These are phyloP conservation scores for Leucocoprinus birnbaumii DNA, from an alignment of 768 basidiomycete genomes.

Conservation along the genomic window DNA sequence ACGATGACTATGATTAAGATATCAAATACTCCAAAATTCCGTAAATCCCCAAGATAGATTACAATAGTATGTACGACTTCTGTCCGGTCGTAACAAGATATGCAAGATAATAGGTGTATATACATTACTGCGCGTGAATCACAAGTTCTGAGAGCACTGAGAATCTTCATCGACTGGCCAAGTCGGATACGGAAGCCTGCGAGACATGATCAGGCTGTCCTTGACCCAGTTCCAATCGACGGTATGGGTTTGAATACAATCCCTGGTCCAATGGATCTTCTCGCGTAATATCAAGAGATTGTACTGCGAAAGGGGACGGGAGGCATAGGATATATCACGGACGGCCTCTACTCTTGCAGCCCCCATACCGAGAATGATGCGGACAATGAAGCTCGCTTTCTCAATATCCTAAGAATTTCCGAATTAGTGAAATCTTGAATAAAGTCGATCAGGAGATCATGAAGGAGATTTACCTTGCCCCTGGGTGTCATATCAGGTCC, in stretches of 20 bases:
- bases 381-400: slow-evolving; percentile 46
- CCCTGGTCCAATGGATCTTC: slow-evolving; percentile 24
- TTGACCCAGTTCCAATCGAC: slow-evolving; percentile 75
- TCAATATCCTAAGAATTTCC: slow-evolving; percentile 15
- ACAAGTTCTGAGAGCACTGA: slow-evolving; percentile 16
- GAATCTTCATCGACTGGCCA: slow-evolving; percentile 22
- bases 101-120: background rate
- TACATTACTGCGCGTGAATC: background rate
- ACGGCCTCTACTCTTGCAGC: slow-evolving; percentile 69
- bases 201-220: slow-evolving; percentile 67
- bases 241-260: slow-evolving; percentile 26
- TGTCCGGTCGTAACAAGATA: too few relatives aligned
- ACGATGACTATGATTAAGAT: too few relatives aligned
- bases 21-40: background rate
- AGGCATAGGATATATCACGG: slow-evolving; percentile 40
- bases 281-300: slow-evolving; percentile 67
- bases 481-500: slow-evolving; percentile 47
- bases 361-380: slow-evolving; percentile 78
- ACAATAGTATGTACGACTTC: background rate
- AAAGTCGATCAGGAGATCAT: background rate
- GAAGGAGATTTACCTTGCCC: slow-evolving; percentile 30
- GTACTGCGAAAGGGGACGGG: slow-evolving; percentile 34
- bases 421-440: background rate
- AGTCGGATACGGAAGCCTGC: slow-evolving; percentile 36
- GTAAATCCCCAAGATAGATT: slow-evolving; percentile 1